Percentiles rank a stretch among this genome's conserved stretches.
Conservation (phyloP, 805 yeast genomes). For the Yarrowia hollandica region DNA sequence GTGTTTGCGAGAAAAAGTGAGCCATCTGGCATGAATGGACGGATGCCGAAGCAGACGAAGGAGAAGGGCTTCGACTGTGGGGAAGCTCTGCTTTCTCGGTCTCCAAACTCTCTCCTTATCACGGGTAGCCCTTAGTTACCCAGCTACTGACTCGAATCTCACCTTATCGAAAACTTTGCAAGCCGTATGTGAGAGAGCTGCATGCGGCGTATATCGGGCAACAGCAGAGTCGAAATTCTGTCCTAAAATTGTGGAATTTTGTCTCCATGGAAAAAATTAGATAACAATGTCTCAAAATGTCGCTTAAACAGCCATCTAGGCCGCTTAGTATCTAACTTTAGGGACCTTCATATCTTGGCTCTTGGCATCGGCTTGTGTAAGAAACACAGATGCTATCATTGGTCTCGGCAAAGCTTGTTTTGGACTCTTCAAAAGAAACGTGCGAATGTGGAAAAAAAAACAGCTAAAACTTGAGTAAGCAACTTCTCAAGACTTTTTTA, state of each 20-base stretch:
- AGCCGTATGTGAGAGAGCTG: neutral
- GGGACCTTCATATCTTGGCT: neutral
- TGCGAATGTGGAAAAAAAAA: too few species aligned
- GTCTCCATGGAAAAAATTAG: too few species aligned
- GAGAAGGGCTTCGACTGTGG: neutral
- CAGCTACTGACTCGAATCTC: neutral
- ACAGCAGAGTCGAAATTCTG: too few species aligned
- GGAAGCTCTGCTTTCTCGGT: neutral
- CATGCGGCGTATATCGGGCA: neutral
- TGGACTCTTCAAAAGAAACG: too few species aligned
- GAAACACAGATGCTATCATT: neutral
- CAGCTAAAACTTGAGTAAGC: too few species aligned
- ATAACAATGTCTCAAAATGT: too few species aligned
- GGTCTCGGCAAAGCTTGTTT: conserved; percentile 16
- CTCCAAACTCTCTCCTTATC: neutral
- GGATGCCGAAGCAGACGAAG: too few species aligned
- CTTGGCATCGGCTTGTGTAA: conserved; percentile 13
- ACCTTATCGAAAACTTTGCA: conserved; percentile 17
- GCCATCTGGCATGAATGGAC: too few species aligned
- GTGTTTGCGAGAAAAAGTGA: too few species aligned
- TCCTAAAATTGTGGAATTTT: too few species aligned
- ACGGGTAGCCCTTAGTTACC: neutral
- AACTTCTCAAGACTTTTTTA: too few species aligned
- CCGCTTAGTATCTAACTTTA: neutral
- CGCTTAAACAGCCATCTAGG: too few species aligned